Base-by-base conservation (phyloP, 2,329 filamentous ascomycete genomes). In the Alternaria ethzedia region DNA sequence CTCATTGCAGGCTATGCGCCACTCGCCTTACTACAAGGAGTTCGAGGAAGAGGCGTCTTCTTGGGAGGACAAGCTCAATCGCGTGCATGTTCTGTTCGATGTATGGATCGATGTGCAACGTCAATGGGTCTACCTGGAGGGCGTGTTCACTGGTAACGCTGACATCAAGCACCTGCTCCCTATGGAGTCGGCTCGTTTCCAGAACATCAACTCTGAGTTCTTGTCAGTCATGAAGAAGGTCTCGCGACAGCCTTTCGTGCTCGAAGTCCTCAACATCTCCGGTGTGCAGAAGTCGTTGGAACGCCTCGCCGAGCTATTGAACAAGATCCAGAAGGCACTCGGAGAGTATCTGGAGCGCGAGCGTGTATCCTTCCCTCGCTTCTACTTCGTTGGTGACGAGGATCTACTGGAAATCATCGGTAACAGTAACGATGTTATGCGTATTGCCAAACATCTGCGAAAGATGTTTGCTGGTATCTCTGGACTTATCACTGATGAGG, bases 71-170 rank as follows among this genome's bases (percentile, higher is more conserved):
- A 97, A 97, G 79, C 87, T 99, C 25, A 99, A 98, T 79, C 90
- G 96, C 49, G 94, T 99, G 3, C 96, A 99, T 78, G 93, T 99
- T 15, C 87, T 99, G 10, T 99, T 99, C 75, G 96, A 99, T 79
- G 94, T 99, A 15, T 99, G 96, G 96, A 99, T 99, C 73, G 96
- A 99, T 81, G 96, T 99, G n/a, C 96, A 99, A 80, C 91, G 96
- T 65, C 96, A 99, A 82, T 99, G 96, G 96, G 96, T 99, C 8
- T 99, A 99, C 79, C 88, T 99, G 6, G 96, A 99, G 82, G 96
- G 96, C 70, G 96, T 99, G 32, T 99, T 99, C 78, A 97, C 95
- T 1, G 96, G 96, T 63, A 99, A 99, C 77, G 95, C 93, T 43
- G 96, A 99, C 76, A 99, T 99, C 85, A 99, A 98, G 82, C 95